Conservation (phyloP, 148 eudicot species). For the Heliosperma pusillum region DNA sequence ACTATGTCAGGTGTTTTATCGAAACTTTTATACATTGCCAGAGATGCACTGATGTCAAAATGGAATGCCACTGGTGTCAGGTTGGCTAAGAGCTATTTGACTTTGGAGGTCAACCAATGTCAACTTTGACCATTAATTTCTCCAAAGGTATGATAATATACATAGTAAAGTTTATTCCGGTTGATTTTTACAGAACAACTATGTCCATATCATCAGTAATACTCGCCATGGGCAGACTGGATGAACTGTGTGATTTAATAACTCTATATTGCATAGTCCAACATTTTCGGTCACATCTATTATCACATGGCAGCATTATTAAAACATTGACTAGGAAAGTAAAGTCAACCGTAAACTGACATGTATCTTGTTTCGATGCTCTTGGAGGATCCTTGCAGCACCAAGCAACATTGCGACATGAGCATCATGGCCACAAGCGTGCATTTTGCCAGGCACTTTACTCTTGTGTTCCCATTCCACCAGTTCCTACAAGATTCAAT, state of each 20-base stretch:
- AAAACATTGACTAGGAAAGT: background rate
- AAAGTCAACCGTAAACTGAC: constrained; percentile 33
- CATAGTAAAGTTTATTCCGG: too few species aligned
- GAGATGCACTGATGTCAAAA: background rate
- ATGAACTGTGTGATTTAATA: too few species aligned
- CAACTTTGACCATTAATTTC: too few species aligned
- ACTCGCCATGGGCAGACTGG: background rate
- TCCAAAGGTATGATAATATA: too few species aligned
- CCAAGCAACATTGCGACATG: constrained; percentile 96
- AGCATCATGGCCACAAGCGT: constrained; percentile 93
- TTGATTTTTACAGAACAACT: background rate
- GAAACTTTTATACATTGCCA: background rate
- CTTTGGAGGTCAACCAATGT: too few species aligned
- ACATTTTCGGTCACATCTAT: background rate
- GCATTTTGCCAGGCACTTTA: constrained; percentile 81
- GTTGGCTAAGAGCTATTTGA: background rate
- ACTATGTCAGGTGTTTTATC: too few species aligned
- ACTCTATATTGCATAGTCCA: background rate
- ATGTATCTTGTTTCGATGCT: constrained; percentile 56
- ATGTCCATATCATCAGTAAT: background rate
- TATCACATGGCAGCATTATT: background rate
- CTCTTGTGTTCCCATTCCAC: constrained; percentile 97
- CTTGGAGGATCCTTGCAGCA: constrained; percentile 88
- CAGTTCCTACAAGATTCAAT: constrained; percentile 50
- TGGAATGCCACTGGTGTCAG: background rate